Base-by-base conservation (phyloP, 805 yeast species). In the Priceomyces carsonii region DNA sequence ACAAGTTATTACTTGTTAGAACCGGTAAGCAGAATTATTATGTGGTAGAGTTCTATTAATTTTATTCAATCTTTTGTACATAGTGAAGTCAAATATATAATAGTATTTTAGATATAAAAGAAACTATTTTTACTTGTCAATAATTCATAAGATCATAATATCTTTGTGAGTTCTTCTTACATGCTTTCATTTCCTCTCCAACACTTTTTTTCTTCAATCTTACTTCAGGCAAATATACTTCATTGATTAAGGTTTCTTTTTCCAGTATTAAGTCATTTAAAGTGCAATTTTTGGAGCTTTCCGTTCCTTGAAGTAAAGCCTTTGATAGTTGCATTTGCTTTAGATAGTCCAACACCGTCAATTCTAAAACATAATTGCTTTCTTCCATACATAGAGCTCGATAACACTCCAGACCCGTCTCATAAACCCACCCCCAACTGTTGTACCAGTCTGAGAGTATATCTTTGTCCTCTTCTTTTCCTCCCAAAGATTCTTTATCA, bases 1-100 rank as follows among this genome's bases (percentile, higher is more conserved):
- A 63, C 8, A 71, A 69, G 38, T 60, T 89, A 24, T 60, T 91
- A 40, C 59, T 88, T 24, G 54, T 90, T 13, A 72, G 95, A 47
- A 58, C 80, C 6, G 98, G 97, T 2, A 91, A 90, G 54, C 77
- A 74, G 30, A 76, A 76, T 40, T 81, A 80, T 51, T 66, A 70
- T 50, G 75, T 82, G 16, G 72, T 79, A n/a, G 73, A 76, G 39
- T 56, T 69, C 18, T 33, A 31, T 14, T 33, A 36, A 30, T 20
- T 32, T 29, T 23, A 35, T 24, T 29, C 20, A 18, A 32, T 12
- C 10, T 8, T 18, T 33, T 24, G 29, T 32, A 24, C 15, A 24
- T 15, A 22, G 35, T 32, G 9, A 24, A 8, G 7, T 8, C 14
- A 8, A 15, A 20, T 16, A 22, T 15, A 17, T 8, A 22, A 23